Evolutionary conservation across 495 filamentous ascomycete species (phyloP), one percentile per base, ranked within the genome.

Genomic region (Achaetomiella virescens): DNA sequence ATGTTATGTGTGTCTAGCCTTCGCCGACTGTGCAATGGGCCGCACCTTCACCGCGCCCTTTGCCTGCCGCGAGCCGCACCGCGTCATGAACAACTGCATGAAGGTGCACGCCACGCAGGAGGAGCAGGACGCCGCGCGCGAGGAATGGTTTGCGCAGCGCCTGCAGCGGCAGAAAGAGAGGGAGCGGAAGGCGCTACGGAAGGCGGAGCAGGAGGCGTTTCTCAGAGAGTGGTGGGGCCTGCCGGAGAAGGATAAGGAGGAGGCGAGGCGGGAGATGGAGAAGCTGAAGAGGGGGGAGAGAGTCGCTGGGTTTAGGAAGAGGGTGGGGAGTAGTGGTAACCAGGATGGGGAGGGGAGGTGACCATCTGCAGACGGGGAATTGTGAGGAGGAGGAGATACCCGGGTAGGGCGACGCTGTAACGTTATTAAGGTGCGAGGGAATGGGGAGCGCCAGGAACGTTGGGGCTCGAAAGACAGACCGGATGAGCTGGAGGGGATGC

Each of bases 31-130:
- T 78, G 91, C 91, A 24, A 78, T 82, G 35, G 84, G 83, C 69
- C 87, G 89, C 51, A 97, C 95, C 11, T 76, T 97, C 61, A 86
- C 85, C 33, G 86, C 89, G 17, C 85, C 88, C 2, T 96, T 90
- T 80, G 78, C 83, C 15, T 98, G 93, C 74, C 87, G 90, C 25
- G 69, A 74, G 9, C 78, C 91, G 61, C 86, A 88, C 41, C 81
- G 84, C 35, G 76, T 82, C 20, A 98, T 98, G 93, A 97, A 97
- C 73, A 78, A 73, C 48, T 98, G 93, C 74, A 96, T 98, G 92
- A 70, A 91, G 50, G 64, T 75, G 37, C 85, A 95, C 72, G 91
- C 91, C 17, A 93, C 87, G 38, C 87, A 80, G 49, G 84, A 82
- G 52, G 87, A 96, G 71, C 82, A 90, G 66, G 93, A 98, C 72